Percentiles rank a stretch among this genome's conserved stretches.
Conservation (phyloP, 1,284 basidiomycete genomes). For the Malassezia yamatoensis region DNA sequence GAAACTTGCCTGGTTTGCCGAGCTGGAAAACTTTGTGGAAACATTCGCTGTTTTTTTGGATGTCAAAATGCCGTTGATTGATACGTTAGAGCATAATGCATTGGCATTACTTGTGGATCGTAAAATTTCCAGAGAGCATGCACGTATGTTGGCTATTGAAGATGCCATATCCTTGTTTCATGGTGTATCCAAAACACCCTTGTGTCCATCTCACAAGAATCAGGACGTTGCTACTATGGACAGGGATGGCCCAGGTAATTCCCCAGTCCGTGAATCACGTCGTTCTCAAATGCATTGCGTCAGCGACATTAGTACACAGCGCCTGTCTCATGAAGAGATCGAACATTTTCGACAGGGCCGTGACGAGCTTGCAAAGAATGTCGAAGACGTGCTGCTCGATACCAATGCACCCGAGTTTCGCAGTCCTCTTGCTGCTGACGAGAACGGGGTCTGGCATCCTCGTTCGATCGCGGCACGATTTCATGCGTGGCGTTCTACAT, state of each 20-base stretch:
- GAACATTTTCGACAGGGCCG: not conserved
- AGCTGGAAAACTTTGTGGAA: constrained; percentile 32
- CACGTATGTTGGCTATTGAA: constrained; percentile 20
- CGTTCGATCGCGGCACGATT: constrained; percentile 31
- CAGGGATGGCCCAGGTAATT: constrained; percentile 13
- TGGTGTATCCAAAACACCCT: constrained; percentile 16
- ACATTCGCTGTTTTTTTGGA: constrained; percentile 36
- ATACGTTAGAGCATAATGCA: constrained; percentile 29
- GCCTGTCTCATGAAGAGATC: not conserved
- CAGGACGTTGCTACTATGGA: not conserved
- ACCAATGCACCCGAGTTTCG: constrained; percentile 33
- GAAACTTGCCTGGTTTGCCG: constrained; percentile 35
- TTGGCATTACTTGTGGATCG: constrained; percentile 19
- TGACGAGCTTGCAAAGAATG: constrained; percentile 14
- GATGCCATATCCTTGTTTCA: constrained; percentile 20
- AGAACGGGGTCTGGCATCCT: constrained; percentile 19
- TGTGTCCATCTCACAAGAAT: constrained; percentile 12
- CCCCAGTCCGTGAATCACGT: not conserved
- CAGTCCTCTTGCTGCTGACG: not conserved
- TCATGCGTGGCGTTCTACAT: constrained; percentile 25
- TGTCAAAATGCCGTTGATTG: constrained; percentile 26
- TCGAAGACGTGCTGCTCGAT: constrained; percentile 22
- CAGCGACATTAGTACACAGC: constrained; percentile 1
- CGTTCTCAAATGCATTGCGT: not conserved
- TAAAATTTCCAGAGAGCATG: constrained; percentile 15